These are phyloP conservation scores for Oropetium thomaeum DNA, from an alignment of 176 grass and related monocot species.

Conservation along the genomic window DNA sequence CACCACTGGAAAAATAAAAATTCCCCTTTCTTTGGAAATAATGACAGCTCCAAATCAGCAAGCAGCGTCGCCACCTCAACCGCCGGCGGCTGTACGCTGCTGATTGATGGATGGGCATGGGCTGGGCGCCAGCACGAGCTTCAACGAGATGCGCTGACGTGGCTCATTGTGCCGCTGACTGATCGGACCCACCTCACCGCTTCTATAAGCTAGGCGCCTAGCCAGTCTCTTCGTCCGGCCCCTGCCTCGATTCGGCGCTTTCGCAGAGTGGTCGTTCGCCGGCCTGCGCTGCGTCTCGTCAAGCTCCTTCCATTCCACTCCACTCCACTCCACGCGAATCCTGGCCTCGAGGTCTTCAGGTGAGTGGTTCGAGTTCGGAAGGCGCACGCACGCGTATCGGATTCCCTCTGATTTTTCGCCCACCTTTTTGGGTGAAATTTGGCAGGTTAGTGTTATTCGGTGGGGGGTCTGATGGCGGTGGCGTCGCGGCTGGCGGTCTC, in stretches of 20 bases:
- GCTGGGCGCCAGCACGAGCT: conserved; percentile 23
- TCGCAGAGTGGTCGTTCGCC: not conserved
- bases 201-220: conserved; percentile 9
- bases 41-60: conserved; percentile 15
- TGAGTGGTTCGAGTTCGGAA: not conserved
- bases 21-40: not conserved
- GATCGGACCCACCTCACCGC: conserved; percentile 11
- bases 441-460: not conserved
- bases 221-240: too few species aligned
- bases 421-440: not conserved
- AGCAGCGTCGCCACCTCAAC: not conserved
- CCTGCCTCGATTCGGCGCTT: not conserved
- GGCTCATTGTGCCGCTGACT: not conserved
- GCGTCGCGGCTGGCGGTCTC: conserved; percentile 46
- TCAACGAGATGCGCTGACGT: conserved; percentile 23
- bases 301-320: too few species aligned
- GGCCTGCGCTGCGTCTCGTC: not conserved
- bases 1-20: not conserved
- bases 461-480: conserved; percentile 39
- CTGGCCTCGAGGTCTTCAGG: not conserved
- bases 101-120: conserved; percentile 17
- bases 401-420: not conserved
- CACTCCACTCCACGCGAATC: not conserved
- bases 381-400: not conserved
- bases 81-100: not conserved